A percentile compares a stretch with the other conserved stretches of the same genome.
phyloP scores from a whole-genome alignment of 2,329 filamentous ascomycete genomes.

The Cladosporium velox region DNA sequence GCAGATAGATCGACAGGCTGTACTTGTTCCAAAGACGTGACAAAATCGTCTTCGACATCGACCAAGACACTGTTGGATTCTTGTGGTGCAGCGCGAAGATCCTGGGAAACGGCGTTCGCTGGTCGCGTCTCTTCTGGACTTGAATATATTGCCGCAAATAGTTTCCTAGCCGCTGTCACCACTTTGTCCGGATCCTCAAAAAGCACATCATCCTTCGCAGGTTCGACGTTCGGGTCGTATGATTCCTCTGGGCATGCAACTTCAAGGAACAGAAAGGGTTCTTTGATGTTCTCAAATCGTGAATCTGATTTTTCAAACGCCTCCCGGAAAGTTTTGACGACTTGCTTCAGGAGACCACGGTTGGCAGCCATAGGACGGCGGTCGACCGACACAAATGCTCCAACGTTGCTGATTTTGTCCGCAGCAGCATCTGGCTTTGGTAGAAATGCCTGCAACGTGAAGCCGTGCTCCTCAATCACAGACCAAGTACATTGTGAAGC shows the following conservation, averaged over 20 bases:
- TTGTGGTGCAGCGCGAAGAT: not conserved
- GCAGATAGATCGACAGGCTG: not conserved
- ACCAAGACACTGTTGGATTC: too few relatives aligned
- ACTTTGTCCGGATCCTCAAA: constrained; percentile 60
- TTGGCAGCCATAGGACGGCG: constrained; percentile 61
- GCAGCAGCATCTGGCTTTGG: constrained; percentile 52
- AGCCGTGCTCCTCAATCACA: constrained; percentile 41
- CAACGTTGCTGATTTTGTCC: constrained; percentile 43
- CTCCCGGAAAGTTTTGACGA: constrained; percentile 57
- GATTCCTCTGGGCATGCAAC: constrained; percentile 62
- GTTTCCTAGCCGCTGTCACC: constrained; percentile 44
- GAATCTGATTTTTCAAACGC: constrained; percentile 44
- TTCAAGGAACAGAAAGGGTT: constrained; percentile 65
- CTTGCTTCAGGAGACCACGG: constrained; percentile 61
- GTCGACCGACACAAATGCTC: constrained; percentile 68
- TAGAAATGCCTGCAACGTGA: constrained; percentile 60
- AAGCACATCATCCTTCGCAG: constrained; percentile 70
- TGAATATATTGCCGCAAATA: constrained; percentile 43
- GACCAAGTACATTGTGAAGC: constrained; percentile 56
- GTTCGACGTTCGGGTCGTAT: constrained; percentile 73
- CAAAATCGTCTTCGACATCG: constrained; percentile 1
- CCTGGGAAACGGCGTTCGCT: not conserved
- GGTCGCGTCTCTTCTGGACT: not conserved
- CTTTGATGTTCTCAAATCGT: constrained; percentile 41
- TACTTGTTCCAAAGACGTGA: constrained; percentile 9